These are phyloP conservation scores for Podila verticillata DNA, from an alignment of 192 early-diverging fungal species.

Conservation along the genomic window DNA sequence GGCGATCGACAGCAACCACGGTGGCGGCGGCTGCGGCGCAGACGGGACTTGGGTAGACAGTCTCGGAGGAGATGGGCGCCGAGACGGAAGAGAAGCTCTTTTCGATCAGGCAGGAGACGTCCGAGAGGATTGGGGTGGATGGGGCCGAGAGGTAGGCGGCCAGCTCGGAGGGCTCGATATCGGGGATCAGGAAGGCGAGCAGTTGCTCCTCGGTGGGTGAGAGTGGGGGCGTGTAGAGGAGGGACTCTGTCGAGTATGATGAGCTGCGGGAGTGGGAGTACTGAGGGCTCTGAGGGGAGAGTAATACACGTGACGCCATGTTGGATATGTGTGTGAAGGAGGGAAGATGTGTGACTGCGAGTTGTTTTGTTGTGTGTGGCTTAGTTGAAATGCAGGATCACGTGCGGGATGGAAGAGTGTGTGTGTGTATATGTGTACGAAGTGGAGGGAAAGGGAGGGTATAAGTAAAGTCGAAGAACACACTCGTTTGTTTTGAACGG, in stretches of 20 bases:
- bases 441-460: too few relatives aligned
- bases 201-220: constrained; percentile 48
- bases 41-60: constrained; percentile 49
- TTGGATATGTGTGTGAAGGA: too few relatives aligned
- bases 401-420: too few relatives aligned
- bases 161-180: constrained; percentile 47
- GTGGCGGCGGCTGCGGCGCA: constrained; percentile 48
- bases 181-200: constrained; percentile 45
- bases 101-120: constrained; percentile 40
- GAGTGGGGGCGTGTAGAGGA: constrained; percentile 44
- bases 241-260: constrained; percentile 18
- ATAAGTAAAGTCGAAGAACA: too few relatives aligned
- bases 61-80: constrained; percentile 3
- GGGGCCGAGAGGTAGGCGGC: constrained; percentile 47
- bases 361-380: too few relatives aligned
- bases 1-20: constrained; percentile 37
- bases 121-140: constrained; percentile 29
- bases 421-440: too few relatives aligned
- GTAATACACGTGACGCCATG: too few relatives aligned
- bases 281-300: too few relatives aligned
- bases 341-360: too few relatives aligned
- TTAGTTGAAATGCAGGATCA: too few relatives aligned
- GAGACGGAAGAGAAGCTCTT: constrained; percentile 9
- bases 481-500: too few relatives aligned
- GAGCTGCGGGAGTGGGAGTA: constrained; percentile 17